Base-by-base conservation (phyloP, 495 filamentous ascomycete species). In the Neurospora hispaniola region DNA sequence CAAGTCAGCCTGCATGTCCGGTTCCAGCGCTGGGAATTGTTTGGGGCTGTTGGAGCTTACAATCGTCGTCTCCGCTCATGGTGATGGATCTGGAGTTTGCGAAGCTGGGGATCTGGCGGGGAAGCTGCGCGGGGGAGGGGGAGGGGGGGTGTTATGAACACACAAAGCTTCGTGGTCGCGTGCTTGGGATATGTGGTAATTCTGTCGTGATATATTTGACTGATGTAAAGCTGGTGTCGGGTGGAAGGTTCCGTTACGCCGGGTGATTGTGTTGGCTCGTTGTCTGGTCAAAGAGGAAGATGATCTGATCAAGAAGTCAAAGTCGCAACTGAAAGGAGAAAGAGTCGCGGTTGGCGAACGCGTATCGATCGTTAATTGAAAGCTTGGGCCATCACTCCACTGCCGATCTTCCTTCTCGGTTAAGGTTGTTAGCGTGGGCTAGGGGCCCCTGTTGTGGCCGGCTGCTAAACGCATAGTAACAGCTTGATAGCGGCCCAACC, bases 311-410 rank as follows among this genome's bases (percentile, higher is more conserved):
- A 59, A 59, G 20, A 59, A 59, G 12, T 59, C 48, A 31, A 31
- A 62, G 48, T 62, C 48, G 48, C 48, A n/a, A n/a, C n/a, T n/a
- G n/a, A 62, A 62, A 31, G 23, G 23, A 38, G 2, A 31, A 62
- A 62, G 54, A 62, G 70, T 71, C 68, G 68, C 68, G 40, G 73
- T 72, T 59, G 70, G 46, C 70, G 40, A 23, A 42, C 75, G 75
- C 73, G 75, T 62, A n/a, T n/a, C n/a, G n/a, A 70, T 71, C 69
- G 62, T 74, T 70, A 76, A 76, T 76, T 74, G 73, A 76, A 75
- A 70, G 74, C 74, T 72, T 70, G 74, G 69, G 31, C 74, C 69
- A 62, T 38, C 27, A 27, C 27, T 27, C 6, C 5, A 18, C 16
- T 62, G 54, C 23, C 54, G 54, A 62, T 62, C 27, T 27, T 27